Base-by-base conservation (phyloP, 306 rosid species). In the Abrus precatorius region DNA sequence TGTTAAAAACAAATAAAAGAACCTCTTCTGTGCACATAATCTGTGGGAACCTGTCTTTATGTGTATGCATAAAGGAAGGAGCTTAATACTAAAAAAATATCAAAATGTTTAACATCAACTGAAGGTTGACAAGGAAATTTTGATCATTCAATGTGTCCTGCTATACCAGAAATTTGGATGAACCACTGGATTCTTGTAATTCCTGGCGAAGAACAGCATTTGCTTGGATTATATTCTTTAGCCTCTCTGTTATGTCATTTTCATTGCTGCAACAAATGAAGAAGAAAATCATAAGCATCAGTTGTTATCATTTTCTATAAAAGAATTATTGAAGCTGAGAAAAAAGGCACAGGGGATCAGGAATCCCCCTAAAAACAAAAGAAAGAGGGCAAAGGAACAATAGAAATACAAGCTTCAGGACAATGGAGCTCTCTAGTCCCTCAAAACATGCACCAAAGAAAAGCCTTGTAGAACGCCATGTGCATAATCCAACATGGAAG, bases 171-270 rank as follows among this genome's bases (percentile, higher is more conserved):
- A 41, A 73, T 78, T 85, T 91, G 75, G 61, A 63, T 56, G 84
- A 74, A 68, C 83, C 79, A 56, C 69, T 83, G 66, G 94, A 85
- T 69, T 87, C 90, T 57, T 69, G 50, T 73, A 89, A 61, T 61
- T 89, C 90, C 69, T 83, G 90, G 75, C 81, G 83, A 44, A 93
- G 72, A 52, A 1, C 62, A 71, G 95, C 92, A 84, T 91, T 95
- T 57, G 86, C 63, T 83, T 88, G 89, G 82, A 91, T 85, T 72
- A 95, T 93, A 48, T 27, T 72, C 89, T 77, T 91, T 59, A 95
- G 86, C 89, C 91, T 89, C 91, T 85, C 95, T 6, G 99, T 95
- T 69, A 93, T 82, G 80, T 95, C 99, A 86, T 95, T 93, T 90
- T 95, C 99, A 85, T 95, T 91, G 89, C 99, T 93, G 89, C 76